A percentile compares a stretch with the other conserved stretches of the same genome.
These are phyloP conservation scores for Fagopyrum esculentum DNA, from an alignment of 148 eudicot genomes.

Conservation along the genomic window DNA sequence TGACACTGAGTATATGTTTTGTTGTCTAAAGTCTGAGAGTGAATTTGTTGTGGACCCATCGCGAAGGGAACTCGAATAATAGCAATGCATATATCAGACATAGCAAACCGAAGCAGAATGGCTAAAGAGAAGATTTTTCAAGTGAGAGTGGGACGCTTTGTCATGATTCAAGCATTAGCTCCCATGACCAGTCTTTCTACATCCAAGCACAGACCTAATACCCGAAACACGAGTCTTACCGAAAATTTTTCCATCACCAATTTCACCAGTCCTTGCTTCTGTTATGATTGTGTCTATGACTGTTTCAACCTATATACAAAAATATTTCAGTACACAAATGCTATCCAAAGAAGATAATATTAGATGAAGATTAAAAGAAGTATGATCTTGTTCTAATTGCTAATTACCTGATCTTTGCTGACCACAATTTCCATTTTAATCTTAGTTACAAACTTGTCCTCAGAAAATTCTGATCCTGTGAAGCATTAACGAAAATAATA, in stretches of 20 bases:
- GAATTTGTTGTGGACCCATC: too few species aligned
- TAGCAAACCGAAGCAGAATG: background rate
- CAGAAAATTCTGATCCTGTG: slow-evolving; percentile 85
- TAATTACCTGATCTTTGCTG: slow-evolving; percentile 77
- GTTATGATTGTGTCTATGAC: slow-evolving; percentile 60
- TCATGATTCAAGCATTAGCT: background rate
- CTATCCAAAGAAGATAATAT: background rate
- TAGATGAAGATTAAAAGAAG: background rate
- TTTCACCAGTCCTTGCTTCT: slow-evolving; percentile 85
- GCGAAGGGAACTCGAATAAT: too few species aligned
- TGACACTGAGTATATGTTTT: too few species aligned
- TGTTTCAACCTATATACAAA: slow-evolving; percentile 51
- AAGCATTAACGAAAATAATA: background rate
- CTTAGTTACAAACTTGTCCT: slow-evolving; percentile 72
- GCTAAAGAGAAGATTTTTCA: background rate
- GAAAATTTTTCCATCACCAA: slow-evolving; percentile 89
- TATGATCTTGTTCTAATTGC: background rate
- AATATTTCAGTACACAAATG: background rate
- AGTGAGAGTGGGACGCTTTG: background rate
- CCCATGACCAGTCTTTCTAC: background rate
- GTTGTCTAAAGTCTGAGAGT: too few species aligned
- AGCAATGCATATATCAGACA: background rate
- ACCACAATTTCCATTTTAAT: slow-evolving; percentile 88
- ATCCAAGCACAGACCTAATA: background rate
- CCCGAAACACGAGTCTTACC: slow-evolving; percentile 31